A percentile compares a stretch with the other conserved stretches of the same genome.
These are phyloP conservation scores for Allium cepa DNA, from an alignment of 106 monocot genomes.

Conservation along the genomic window DNA sequence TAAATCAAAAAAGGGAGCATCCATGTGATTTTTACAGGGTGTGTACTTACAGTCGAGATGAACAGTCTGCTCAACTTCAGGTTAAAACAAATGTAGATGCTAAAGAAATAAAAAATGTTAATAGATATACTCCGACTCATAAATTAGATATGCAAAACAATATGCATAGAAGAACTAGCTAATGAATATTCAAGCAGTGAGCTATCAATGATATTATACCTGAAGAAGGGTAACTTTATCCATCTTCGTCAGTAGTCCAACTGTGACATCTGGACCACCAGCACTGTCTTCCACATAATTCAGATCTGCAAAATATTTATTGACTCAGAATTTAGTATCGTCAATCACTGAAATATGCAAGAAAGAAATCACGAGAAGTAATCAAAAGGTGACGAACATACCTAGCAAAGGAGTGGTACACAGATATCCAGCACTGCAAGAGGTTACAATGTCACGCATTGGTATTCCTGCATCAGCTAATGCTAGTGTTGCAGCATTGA, in stretches of 20 bases:
- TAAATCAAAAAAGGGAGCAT: too few relatives aligned
- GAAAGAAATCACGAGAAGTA: background rate
- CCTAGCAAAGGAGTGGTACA: slow-evolving; percentile 77
- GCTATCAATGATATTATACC: slow-evolving; percentile 21
- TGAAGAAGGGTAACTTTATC: slow-evolving; percentile 96
- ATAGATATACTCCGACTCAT: background rate
- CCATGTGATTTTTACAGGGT: too few relatives aligned
- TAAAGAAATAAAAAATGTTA: too few relatives aligned
- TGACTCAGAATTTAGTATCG: background rate
- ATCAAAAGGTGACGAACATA: slow-evolving; percentile 12
- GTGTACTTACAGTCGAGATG: too few relatives aligned
- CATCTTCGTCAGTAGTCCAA: slow-evolving; percentile 74
- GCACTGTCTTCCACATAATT: slow-evolving; percentile 36
- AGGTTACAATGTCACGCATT: slow-evolving; percentile 93
- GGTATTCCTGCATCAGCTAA: slow-evolving; percentile 98
- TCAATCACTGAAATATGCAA: background rate
- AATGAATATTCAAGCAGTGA: background rate
- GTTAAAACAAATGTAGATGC: too few relatives aligned
- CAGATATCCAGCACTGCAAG: slow-evolving; percentile 29
- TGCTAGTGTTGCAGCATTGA: slow-evolving; percentile 97
- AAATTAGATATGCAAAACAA: background rate
- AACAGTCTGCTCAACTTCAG: too few relatives aligned
- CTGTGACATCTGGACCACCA: slow-evolving; percentile 96
- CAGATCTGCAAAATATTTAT: slow-evolving; percentile 44
- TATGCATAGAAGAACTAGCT: background rate